Conservation (phyloP, 148 eudicot species). For the Hydrangea macrophylla region DNA sequence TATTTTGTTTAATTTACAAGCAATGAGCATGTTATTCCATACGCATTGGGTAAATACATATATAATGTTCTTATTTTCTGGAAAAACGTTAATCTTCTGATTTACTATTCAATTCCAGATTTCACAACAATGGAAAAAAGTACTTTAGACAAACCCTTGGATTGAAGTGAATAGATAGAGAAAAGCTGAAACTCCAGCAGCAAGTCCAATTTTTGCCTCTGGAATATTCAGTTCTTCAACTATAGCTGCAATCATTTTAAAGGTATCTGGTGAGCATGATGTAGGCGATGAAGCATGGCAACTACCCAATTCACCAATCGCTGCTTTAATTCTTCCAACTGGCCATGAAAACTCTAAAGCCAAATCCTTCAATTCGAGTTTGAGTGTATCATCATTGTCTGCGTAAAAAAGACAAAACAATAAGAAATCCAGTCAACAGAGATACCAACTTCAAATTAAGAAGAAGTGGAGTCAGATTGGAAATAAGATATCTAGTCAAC, state of each 20-base stretch:
- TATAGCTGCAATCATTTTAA: slow-evolving; percentile 49
- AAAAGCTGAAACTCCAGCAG: slow-evolving; percentile 82
- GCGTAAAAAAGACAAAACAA: not conserved
- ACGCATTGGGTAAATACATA: too few relatives aligned
- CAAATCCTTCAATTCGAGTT: slow-evolving; percentile 71
- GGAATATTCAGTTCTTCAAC: slow-evolving; percentile 72
- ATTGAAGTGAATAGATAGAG: slow-evolving; percentile 81
- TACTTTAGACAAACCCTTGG: slow-evolving; percentile 53
- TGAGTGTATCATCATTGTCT: slow-evolving; percentile 57
- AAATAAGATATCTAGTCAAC: too few relatives aligned
- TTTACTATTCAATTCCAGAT: too few relatives aligned
- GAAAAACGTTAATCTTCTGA: too few relatives aligned
- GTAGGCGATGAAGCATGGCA: slow-evolving; percentile 49
- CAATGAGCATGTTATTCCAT: too few relatives aligned
- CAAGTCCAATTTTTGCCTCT: slow-evolving; percentile 61
- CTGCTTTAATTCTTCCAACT: slow-evolving; percentile 55
- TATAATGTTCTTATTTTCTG: too few relatives aligned
- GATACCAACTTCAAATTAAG: not conserved
- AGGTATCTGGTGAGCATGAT: slow-evolving; percentile 58
- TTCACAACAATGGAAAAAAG: not conserved
- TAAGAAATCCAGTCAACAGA: slow-evolving; percentile 3
- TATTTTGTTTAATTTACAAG: too few relatives aligned
- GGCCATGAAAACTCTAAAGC: slow-evolving; percentile 83
- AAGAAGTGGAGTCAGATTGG: not conserved
- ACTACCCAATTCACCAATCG: slow-evolving; percentile 39